Conservation (phyloP, 805 yeast species). For the Candida patagonica region DNA sequence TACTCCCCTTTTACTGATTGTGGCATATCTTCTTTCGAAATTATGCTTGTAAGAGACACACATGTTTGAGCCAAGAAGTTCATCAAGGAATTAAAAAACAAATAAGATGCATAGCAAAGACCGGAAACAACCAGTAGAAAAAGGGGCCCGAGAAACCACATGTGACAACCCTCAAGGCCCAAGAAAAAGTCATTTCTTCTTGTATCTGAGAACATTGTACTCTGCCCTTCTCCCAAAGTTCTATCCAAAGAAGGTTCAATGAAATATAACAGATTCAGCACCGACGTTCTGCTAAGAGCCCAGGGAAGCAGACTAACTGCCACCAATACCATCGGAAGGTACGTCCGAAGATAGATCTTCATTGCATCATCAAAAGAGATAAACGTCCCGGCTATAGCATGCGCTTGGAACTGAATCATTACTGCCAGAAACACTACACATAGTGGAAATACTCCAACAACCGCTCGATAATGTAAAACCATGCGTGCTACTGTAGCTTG, state of each 20-base stretch:
- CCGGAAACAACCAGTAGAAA: constrained; percentile 41
- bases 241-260: constrained; percentile 41
- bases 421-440: constrained; percentile 44
- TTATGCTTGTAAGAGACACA: background rate
- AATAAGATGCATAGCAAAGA: constrained; percentile 30
- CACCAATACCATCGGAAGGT: constrained; percentile 21
- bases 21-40: background rate
- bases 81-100: constrained; percentile 9
- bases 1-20: background rate
- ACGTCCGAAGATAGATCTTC: constrained; percentile 25
- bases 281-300: constrained; percentile 28
- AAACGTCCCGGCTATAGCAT: constrained; percentile 31
- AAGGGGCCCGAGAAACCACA: constrained; percentile 53
- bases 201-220: constrained; percentile 10
- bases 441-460: constrained; percentile 59
- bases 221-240: constrained; percentile 14
- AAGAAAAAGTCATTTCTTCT: constrained; percentile 45
- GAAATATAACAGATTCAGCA: constrained; percentile 27
- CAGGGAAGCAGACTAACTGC: constrained; percentile 26
- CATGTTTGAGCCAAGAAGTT: background rate
- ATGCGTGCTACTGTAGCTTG: constrained; percentile 51
- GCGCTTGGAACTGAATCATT: constrained; percentile 44
- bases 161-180: constrained; percentile 50
- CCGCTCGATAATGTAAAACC: constrained; percentile 65
- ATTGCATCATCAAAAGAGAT: constrained; percentile 41